Evolutionary conservation across 176 grass and related monocot genomes (phyloP).

Genomic region (Pontederia crassipes): DNA sequence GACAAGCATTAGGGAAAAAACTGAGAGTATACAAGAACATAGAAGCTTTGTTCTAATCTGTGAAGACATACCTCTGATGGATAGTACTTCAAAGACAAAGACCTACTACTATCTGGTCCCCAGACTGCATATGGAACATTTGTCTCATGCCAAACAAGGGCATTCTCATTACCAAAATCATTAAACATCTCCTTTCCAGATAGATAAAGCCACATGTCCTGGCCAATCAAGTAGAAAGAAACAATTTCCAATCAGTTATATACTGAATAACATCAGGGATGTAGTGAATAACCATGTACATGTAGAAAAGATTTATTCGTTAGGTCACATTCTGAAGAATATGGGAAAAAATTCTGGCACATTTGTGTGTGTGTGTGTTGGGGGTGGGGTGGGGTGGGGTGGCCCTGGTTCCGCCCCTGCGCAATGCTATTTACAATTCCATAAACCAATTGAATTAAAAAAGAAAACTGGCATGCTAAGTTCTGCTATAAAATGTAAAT

Average conservation of each 20-base stretch:
- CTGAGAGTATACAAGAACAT: not conserved
- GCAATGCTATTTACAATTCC: too few relatives aligned
- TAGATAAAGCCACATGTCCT: conserved; percentile 99
- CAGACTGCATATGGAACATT: conserved; percentile 95
- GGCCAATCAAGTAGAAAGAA: not conserved
- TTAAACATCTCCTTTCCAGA: conserved; percentile 84
- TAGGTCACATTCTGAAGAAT: too few relatives aligned
- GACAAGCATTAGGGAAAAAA: not conserved
- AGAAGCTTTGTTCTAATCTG: not conserved
- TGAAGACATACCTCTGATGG: conserved; percentile 59
- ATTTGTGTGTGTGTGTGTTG: too few relatives aligned
- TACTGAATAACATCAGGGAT: not conserved
- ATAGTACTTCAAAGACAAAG: conserved; percentile 53
- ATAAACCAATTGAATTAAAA: too few relatives aligned
- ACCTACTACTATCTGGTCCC: conserved; percentile 58
- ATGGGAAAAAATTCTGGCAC: too few relatives aligned
- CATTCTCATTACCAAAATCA: conserved; percentile 69
- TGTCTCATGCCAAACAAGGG: conserved; percentile 92
- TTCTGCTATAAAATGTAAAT: too few relatives aligned
- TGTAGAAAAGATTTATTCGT: too few relatives aligned
- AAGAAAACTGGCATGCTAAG: too few relatives aligned
- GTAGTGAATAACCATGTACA: not conserved
- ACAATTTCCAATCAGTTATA: not conserved
- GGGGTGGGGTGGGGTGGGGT: too few relatives aligned
- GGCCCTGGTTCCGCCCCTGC: too few relatives aligned